Percentiles rank a stretch among this genome's conserved stretches.
These are phyloP conservation scores for Escallonia rubra DNA, from an alignment of 129 eudicot species.

Conservation along the genomic window DNA sequence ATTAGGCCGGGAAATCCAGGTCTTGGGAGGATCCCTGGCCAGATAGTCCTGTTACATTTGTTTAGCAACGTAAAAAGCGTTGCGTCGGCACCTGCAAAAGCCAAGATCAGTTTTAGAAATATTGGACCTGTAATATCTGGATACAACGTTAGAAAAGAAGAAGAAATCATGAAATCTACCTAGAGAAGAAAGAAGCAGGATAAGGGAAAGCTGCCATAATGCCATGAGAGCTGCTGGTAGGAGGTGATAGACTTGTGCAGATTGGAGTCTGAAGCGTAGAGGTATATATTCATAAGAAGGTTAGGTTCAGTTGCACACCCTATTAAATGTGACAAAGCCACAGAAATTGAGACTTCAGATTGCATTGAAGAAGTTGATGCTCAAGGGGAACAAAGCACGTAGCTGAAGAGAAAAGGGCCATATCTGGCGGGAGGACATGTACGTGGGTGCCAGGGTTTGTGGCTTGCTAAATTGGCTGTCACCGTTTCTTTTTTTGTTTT, in stretches of 20 bases:
- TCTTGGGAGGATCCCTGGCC: slow-evolving; percentile 60
- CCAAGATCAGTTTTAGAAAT: neutral
- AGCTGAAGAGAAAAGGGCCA: no score
- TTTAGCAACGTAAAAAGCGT: slow-evolving; percentile 50
- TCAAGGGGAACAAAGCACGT: no score
- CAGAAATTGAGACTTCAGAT: no score
- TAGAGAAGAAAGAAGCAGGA: slow-evolving; percentile 11
- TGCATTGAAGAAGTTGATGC: no score
- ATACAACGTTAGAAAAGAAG: slow-evolving; percentile 3
- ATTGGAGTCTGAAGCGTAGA: no score
- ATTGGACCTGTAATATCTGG: neutral
- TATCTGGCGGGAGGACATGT: no score
- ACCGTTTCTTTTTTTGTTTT: no score
- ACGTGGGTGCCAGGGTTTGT: no score
- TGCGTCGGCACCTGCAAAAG: slow-evolving; percentile 38
- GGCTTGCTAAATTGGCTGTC: no score
- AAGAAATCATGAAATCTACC: neutral
- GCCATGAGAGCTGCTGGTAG: slow-evolving; percentile 4
- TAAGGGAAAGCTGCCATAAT: slow-evolving; percentile 7
- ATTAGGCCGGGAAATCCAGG: slow-evolving; percentile 35
- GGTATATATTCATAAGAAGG: no score
- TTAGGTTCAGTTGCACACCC: no score
- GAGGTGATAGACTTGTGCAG: neutral
- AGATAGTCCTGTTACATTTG: slow-evolving; percentile 43
- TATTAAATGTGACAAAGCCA: no score